Evolutionary conservation across 2,329 filamentous ascomycete genomes (phyloP).

Genomic region (Penicillium sp.): DNA sequence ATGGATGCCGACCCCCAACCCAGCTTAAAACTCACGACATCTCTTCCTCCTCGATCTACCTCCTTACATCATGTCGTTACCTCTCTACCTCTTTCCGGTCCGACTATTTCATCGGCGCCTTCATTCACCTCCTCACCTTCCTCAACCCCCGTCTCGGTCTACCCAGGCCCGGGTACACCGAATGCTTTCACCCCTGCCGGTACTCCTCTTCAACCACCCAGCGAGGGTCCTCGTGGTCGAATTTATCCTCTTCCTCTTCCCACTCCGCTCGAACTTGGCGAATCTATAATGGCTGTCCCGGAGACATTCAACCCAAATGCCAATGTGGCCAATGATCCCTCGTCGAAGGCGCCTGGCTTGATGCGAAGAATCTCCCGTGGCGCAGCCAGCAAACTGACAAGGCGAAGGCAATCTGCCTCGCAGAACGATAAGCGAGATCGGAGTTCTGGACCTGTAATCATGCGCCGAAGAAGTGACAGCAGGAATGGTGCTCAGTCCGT

Average conservation of each 20-base stretch:
- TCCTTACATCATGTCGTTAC: constrained; percentile 40
- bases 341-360: constrained; percentile 63
- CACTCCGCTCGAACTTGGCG: constrained; percentile 69
- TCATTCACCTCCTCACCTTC: constrained; percentile 34
- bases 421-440: constrained; percentile 77
- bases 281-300: constrained; percentile 61
- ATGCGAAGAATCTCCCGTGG: constrained; percentile 85
- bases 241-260: constrained; percentile 39
- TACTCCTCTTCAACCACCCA: constrained; percentile 37
- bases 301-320: constrained; percentile 38
- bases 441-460: constrained; percentile 84
- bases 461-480: constrained; percentile 86
- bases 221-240: constrained; percentile 36
- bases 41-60: constrained; percentile 32
- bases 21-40: constrained; percentile 38
- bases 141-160: constrained; percentile 32
- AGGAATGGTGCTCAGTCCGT: constrained; percentile 67
- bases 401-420: constrained; percentile 76
- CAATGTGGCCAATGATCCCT: constrained; percentile 61
- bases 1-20: constrained; percentile 40
- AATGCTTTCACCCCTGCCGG: constrained; percentile 38
- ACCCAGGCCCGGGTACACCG: constrained; percentile 28
- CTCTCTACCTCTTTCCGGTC: constrained; percentile 27
- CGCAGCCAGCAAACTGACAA: constrained; percentile 68
- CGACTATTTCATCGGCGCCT: constrained; percentile 30